A percentile compares a stretch with the other conserved stretches of the same genome.
Conservation (phyloP, 345 rosid species). For the Laguncularia racemosa region DNA sequence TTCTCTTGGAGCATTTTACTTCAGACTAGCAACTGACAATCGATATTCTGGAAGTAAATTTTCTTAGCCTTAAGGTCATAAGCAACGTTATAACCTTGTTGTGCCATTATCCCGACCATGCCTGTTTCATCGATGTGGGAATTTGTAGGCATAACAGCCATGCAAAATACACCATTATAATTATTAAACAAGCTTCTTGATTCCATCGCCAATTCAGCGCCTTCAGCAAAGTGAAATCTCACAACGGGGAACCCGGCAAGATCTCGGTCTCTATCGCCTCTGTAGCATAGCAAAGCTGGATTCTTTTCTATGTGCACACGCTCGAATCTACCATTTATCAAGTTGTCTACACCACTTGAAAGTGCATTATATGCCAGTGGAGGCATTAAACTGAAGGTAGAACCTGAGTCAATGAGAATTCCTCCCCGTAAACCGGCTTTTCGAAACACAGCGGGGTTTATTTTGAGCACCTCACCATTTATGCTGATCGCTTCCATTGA, state of each 20-base stretch:
- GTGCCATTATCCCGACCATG: too few relatives aligned
- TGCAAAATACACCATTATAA: constrained; percentile 20
- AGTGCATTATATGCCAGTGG: constrained; percentile 27
- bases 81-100: too few relatives aligned
- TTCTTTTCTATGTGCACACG: background rate
- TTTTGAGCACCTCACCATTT: background rate
- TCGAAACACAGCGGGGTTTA: constrained; percentile 20
- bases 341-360: constrained; percentile 1
- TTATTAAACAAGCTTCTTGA: constrained; percentile 31
- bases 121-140: background rate
- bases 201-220: constrained; percentile 31
- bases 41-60: too few relatives aligned
- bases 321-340: background rate
- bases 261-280: constrained; percentile 21
- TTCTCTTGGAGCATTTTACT: too few relatives aligned
- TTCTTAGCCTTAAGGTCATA: too few relatives aligned
- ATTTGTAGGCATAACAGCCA: constrained; percentile 19
- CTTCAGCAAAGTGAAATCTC: constrained; percentile 32
- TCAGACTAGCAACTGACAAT: too few relatives aligned
- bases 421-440: constrained; percentile 15
- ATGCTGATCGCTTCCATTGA: constrained; percentile 6
- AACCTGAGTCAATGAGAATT: constrained; percentile 40
- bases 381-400: constrained; percentile 35
- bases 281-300: constrained; percentile 25
- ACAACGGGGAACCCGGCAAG: constrained; percentile 30